Percentiles rank a stretch among this genome's conserved stretches.
Evolutionary conservation across 2,329 filamentous ascomycete genomes (phyloP).

Genomic region (Cladosporium sp.): DNA sequence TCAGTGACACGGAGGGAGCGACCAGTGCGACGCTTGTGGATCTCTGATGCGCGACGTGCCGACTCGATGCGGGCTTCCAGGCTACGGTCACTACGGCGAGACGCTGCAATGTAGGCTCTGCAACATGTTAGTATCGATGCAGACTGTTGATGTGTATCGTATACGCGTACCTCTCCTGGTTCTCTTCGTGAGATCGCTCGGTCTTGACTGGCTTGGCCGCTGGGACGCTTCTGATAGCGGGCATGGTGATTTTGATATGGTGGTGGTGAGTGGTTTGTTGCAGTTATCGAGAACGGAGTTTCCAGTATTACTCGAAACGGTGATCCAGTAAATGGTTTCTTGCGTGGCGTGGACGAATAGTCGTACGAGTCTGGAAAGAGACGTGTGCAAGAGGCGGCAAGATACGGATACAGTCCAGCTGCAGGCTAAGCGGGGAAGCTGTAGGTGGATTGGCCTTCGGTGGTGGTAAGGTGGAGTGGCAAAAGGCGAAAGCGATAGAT

Average conservation of each 20-base stretch:
- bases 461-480: slow-evolving; percentile 7
- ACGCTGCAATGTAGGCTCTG: slow-evolving; percentile 90
- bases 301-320: not conserved
- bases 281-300: not conserved
- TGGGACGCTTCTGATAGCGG: slow-evolving; percentile 41
- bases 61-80: slow-evolving; percentile 87
- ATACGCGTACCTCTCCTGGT: slow-evolving; percentile 64
- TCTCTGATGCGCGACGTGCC: slow-evolving; percentile 81
- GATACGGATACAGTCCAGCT: slow-evolving; percentile 12
- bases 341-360: not conserved
- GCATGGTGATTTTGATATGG: slow-evolving; percentile 25
- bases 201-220: slow-evolving; percentile 57
- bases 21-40: slow-evolving; percentile 85
- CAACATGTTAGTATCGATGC: not conserved
- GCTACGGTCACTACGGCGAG: slow-evolving; percentile 79
- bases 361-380: slow-evolving; percentile 21
- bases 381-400: slow-evolving; percentile 1
- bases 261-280: not conserved
- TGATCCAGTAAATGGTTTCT: slow-evolving; percentile 44
- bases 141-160: not conserved
- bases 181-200: slow-evolving; percentile 76
- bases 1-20: slow-evolving; percentile 78
- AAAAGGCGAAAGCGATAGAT: not conserved
- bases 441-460: not conserved
- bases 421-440: slow-evolving; percentile 12